Percentiles rank a stretch among this genome's conserved stretches.
Evolutionary conservation across 169 alveolate genomes (phyloP).

Genomic region (Perkinsus olseni): DNA sequence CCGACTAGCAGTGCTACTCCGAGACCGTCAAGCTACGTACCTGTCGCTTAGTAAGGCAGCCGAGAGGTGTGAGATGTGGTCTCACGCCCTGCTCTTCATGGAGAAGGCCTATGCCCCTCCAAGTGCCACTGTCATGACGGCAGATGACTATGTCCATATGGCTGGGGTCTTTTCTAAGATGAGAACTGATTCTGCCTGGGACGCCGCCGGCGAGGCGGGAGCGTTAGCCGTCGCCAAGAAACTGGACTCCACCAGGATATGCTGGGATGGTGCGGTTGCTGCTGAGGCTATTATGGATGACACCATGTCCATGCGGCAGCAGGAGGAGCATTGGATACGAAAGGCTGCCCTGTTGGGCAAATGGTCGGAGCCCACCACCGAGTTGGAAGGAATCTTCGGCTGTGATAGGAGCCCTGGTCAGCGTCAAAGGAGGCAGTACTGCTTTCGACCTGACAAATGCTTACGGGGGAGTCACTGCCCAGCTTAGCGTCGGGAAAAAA

Average conservation of each 20-base stretch:
- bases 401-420: not conserved
- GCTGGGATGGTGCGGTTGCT: not conserved
- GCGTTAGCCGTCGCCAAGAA: not conserved
- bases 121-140: not conserved
- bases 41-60: not conserved
- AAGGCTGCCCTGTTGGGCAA: not conserved
- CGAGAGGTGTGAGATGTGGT: not conserved
- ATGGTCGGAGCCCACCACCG: not conserved
- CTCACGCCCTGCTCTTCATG: not conserved
- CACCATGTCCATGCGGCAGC: not conserved
- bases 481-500: not conserved
- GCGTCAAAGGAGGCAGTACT: not conserved
- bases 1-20: not conserved
- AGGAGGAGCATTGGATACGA: not conserved
- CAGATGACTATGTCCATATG: not conserved
- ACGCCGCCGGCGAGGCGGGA: not conserved
- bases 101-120: not conserved
- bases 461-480: not conserved
- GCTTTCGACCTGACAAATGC: not conserved
- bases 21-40: not conserved
- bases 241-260: not conserved
- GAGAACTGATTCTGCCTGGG: not conserved
- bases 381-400: not conserved
- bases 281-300: not conserved
- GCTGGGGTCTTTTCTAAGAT: not conserved